These are phyloP conservation scores for Colletotrichum somersetense DNA, from an alignment of 2,329 filamentous ascomycete genomes.

Conservation along the genomic window DNA sequence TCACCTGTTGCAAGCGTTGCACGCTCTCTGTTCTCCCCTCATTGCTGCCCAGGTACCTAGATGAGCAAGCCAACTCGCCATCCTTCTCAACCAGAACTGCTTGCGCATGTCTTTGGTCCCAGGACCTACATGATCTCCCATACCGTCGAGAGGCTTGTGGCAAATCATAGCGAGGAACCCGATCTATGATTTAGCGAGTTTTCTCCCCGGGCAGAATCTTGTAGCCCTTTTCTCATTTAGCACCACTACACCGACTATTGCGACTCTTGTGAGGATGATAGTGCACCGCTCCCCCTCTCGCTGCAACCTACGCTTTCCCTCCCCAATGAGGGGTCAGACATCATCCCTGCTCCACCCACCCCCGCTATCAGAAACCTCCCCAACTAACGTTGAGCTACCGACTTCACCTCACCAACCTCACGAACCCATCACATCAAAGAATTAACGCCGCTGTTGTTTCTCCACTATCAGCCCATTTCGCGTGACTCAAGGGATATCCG, in stretches of 20 bases:
- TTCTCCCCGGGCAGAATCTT: conserved; percentile 37
- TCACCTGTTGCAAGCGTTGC: no score
- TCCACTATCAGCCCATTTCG: neutral
- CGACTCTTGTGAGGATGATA: no score
- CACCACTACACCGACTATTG: neutral
- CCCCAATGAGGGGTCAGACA: neutral
- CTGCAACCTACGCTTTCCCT: neutral
- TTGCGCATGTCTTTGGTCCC: neutral
- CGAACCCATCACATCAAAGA: neutral
- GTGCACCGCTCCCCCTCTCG: neutral
- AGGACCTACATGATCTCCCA: neutral
- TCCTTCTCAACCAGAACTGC: neutral
- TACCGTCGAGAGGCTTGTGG: neutral
- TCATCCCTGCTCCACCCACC: conserved; percentile 22
- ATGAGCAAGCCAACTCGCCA: neutral
- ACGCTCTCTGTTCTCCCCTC: neutral
- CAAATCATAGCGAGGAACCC: neutral
- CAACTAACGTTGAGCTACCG: conserved; percentile 16
- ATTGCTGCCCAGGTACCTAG: neutral
- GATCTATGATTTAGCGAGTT: conserved; percentile 1
- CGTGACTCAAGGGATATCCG: no score
- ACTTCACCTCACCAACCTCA: conserved; percentile 24
- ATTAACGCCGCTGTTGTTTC: neutral
- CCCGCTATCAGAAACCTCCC: neutral
- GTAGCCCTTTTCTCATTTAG: neutral